phyloP scores from a whole-genome alignment of 345 rosid genomes.

The Melaleuca alternifolia region DNA sequence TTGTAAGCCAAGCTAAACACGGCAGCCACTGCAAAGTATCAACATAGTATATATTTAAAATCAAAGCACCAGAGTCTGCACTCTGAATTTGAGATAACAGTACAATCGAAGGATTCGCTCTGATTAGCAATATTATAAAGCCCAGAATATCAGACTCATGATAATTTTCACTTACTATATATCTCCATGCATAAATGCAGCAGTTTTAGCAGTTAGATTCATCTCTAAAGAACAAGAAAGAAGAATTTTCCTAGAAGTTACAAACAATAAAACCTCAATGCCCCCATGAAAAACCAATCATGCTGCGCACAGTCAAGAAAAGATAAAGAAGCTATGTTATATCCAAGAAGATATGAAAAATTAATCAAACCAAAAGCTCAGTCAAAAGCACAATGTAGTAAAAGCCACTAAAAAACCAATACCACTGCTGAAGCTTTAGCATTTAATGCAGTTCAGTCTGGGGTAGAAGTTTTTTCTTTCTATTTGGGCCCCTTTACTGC shows the following conservation, averaged over 20 bases:
- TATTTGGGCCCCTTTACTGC: neutral
- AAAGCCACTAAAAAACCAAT: neutral
- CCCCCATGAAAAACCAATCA: neutral
- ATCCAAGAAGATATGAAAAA: neutral
- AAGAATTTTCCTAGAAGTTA: neutral
- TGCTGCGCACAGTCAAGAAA: neutral
- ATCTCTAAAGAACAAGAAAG: neutral
- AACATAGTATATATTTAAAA: neutral
- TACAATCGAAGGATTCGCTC: neutral
- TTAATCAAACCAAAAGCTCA: neutral
- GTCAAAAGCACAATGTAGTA: neutral
- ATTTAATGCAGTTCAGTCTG: neutral
- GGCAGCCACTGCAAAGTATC: constrained; percentile 66
- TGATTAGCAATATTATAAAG: neutral
- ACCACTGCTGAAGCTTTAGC: neutral
- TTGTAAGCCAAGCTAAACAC: constrained; percentile 90
- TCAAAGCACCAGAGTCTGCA: neutral
- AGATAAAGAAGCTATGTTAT: neutral
- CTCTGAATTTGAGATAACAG: neutral
- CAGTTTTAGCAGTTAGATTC: neutral
- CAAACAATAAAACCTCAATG: neutral
- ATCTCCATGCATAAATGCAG: neutral
- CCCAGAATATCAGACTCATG: neutral
- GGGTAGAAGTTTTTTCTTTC: neutral
- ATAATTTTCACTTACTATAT: neutral